These are phyloP conservation scores for Glaciozyma antarctica DNA, from an alignment of 768 basidiomycete genomes.

Conservation along the genomic window DNA sequence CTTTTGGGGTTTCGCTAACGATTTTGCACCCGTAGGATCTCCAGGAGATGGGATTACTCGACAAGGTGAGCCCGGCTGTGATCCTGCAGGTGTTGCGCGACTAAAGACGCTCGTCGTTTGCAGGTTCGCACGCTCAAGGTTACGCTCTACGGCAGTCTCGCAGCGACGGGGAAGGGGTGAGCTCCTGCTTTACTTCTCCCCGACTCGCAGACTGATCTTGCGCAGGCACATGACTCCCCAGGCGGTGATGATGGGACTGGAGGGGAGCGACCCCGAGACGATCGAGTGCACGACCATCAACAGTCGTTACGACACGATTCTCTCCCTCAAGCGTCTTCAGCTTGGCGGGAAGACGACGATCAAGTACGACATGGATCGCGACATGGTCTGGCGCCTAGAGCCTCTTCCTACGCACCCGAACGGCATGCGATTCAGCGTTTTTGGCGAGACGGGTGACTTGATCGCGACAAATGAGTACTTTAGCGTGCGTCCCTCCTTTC, in stretches of 20 bases:
- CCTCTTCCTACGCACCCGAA: conserved; percentile 67
- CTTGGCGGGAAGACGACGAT: conserved; percentile 69
- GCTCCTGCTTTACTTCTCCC: conserved; percentile 38
- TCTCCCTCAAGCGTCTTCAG: conserved; percentile 55
- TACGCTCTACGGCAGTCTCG: conserved; percentile 82
- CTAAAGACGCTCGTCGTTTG: conserved; percentile 4
- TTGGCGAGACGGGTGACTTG: conserved; percentile 67
- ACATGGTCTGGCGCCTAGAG: conserved; percentile 86
- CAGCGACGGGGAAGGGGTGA: conserved; percentile 60
- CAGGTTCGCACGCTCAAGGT: conserved; percentile 75
- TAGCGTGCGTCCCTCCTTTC: not conserved
- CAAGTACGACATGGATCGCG: conserved; percentile 72
- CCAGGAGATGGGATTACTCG: conserved; percentile 55
- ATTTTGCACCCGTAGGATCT: conserved; percentile 46
- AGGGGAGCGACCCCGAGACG: conserved; percentile 67
- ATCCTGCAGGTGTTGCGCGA: conserved; percentile 4
- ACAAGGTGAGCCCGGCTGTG: conserved; percentile 46
- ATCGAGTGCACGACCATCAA: conserved; percentile 54
- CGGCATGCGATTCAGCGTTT: conserved; percentile 86
- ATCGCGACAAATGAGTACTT: conserved; percentile 84
- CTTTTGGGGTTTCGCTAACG: not conserved
- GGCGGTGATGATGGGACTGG: conserved; percentile 29
- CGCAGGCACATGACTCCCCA: conserved; percentile 40
- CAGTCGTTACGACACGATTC: conserved; percentile 45
- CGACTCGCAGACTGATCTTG: conserved; percentile 3